A percentile compares a stretch with the other conserved stretches of the same genome.
Conservation (phyloP, 495 filamentous ascomycete genomes). For the Chaetomidium leptoderma region DNA sequence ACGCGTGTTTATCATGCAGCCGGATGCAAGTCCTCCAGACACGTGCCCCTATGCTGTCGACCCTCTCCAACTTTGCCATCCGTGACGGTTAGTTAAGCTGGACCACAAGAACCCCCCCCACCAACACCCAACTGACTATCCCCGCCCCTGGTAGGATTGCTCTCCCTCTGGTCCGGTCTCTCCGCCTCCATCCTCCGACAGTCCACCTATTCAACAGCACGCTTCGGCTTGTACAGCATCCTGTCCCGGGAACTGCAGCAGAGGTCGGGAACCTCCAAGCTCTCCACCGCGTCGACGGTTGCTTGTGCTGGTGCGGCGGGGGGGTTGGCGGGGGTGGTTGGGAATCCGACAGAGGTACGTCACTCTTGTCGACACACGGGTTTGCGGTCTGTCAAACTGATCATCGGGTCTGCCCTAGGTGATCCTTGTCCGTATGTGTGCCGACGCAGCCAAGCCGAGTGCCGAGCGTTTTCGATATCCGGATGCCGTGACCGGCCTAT, state of each 20-base stretch:
- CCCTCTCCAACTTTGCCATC: slow-evolving; percentile 33
- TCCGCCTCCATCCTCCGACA: slow-evolving; percentile 40
- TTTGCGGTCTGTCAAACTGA: too few relatives aligned
- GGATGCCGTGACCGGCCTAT: slow-evolving; percentile 31
- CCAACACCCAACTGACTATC: not conserved
- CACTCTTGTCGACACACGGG: too few relatives aligned
- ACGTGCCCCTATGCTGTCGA: slow-evolving; percentile 33
- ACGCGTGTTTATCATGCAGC: slow-evolving; percentile 13
- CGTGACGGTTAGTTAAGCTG: slow-evolving; percentile 30
- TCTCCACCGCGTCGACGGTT: slow-evolving; percentile 30
- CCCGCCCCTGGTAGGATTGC: slow-evolving; percentile 20
- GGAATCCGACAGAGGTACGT: slow-evolving; percentile 67
- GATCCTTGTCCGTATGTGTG: slow-evolving; percentile 74
- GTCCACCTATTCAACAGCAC: slow-evolving; percentile 39
- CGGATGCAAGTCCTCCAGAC: slow-evolving; percentile 40
- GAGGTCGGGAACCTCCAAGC: slow-evolving; percentile 18
- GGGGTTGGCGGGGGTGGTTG: slow-evolving; percentile 70
- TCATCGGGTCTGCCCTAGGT: too few relatives aligned
- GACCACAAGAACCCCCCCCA: not conserved
- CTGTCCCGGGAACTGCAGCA: slow-evolving; percentile 29
- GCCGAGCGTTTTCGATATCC: slow-evolving; percentile 46
- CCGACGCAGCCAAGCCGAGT: slow-evolving; percentile 64
- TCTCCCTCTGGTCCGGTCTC: slow-evolving; percentile 38
- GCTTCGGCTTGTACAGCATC: slow-evolving; percentile 36
- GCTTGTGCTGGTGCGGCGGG: slow-evolving; percentile 49